Base-by-base conservation (phyloP, 139 green algal species). In the Micromonas commoda region DNA sequence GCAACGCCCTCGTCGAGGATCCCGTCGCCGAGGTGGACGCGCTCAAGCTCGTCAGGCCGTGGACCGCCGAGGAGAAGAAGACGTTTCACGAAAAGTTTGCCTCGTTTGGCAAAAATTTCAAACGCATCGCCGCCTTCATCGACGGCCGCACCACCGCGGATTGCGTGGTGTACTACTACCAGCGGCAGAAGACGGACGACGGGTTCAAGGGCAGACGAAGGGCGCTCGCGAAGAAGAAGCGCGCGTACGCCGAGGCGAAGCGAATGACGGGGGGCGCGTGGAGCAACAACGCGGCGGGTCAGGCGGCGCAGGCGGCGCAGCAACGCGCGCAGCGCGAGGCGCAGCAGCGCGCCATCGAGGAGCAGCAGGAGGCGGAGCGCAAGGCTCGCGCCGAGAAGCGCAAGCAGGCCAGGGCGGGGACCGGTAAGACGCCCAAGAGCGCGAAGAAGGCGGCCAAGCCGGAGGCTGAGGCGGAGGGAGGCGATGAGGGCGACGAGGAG, bases 71-170 rank as follows among this genome's bases (percentile, higher is more conserved):
- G 32, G 93, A 97, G 90, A 86, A 84, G 51, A 81, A 80, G 5
- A 83, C 91, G 28, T 97, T 97, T 84, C 84, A 90, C 53, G 93
- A 97, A 54, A 90, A 90, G 68, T 97, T 93, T 83, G 81, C 92
- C 77, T 52, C 84, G 73, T 81, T 79, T 54, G 75, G 77, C 0
- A 89, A 94, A 82, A 89, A 97, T 80, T 97, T 97, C 78, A 66
- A 75, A 24, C 80, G 73, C n/a, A 96, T 97, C 63, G 76, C 91
- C 3, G 53, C 73, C n/a, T 89, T 82, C 85, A 88, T 97, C 60
- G 82, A 84, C 9, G 82, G 82, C 19, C 89, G 93, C 70, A 91
- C 82, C 6, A 82, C 85, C 0, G 86, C 84, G 26, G 93, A 97
- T 71, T 95, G 93, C 80, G 77, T 94, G 26, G n/a, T 91, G 82